These are phyloP conservation scores for Balansia obtecta DNA, from an alignment of 2,329 filamentous ascomycete species.

Conservation along the genomic window DNA sequence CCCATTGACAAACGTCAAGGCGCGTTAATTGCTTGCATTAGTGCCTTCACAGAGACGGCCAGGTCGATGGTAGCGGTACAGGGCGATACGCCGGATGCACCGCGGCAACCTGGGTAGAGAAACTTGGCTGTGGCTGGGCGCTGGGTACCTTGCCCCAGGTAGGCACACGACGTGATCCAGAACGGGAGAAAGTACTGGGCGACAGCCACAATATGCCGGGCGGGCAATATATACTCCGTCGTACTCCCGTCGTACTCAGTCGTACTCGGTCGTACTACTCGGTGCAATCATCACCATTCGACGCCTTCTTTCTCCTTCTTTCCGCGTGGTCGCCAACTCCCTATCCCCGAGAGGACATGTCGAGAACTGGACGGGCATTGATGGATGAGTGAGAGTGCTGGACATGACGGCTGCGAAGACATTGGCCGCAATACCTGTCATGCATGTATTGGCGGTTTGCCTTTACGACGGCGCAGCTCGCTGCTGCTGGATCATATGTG, in stretches of 20 bases:
- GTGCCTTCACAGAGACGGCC: neutral
- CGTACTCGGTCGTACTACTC: too few species aligned
- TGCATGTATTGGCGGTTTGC: too few species aligned
- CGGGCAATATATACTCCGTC: too few species aligned
- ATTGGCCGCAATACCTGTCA: conserved; percentile 17
- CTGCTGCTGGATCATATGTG: conserved; percentile 7
- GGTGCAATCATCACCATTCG: too few species aligned
- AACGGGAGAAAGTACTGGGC: too few species aligned
- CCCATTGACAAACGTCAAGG: neutral
- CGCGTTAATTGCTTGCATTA: conserved; percentile 10
- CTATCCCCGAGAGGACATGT: conserved; percentile 52
- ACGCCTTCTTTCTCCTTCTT: too few species aligned
- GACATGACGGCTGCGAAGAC: conserved; percentile 18
- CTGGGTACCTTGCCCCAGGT: too few species aligned
- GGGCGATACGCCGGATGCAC: neutral
- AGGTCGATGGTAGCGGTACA: neutral
- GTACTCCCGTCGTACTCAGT: too few species aligned
- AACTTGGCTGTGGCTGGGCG: neutral
- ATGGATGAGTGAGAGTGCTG: conserved; percentile 30
- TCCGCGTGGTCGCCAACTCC: too few species aligned
- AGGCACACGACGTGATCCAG: conserved; percentile 2
- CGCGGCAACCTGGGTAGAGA: neutral
- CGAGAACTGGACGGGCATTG: conserved; percentile 41
- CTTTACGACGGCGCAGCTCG: conserved; percentile 10
- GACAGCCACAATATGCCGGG: too few species aligned